A percentile compares a stretch with the other conserved stretches of the same genome.
Evolutionary conservation across 768 basidiomycete genomes (phyloP).

Genomic region (Lactarius hengduanensis): DNA sequence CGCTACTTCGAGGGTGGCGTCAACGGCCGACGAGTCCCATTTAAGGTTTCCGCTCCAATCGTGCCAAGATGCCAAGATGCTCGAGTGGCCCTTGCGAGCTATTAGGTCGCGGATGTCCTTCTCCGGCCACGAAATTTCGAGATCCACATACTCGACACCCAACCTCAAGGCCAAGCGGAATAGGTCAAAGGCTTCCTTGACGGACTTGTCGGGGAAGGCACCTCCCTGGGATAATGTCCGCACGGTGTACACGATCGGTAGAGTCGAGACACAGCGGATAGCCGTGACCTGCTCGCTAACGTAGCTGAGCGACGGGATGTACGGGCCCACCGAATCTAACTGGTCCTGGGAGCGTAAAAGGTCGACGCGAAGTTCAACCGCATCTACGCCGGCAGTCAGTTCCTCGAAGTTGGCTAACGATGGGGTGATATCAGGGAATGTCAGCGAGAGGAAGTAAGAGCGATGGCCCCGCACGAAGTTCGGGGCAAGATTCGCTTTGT

Average conservation of each 20-base stretch:
- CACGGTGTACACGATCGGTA: slow-evolving; percentile 93
- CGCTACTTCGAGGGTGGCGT: slow-evolving; percentile 68
- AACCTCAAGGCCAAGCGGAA: slow-evolving; percentile 75
- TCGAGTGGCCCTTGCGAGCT: slow-evolving; percentile 63
- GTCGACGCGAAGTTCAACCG: slow-evolving; percentile 92
- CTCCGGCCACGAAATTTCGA: slow-evolving; percentile 78
- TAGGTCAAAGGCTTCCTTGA: slow-evolving; percentile 70
- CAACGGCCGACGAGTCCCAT: slow-evolving; percentile 70
- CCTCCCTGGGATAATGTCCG: slow-evolving; percentile 89
- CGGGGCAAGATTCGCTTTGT: slow-evolving; percentile 58
- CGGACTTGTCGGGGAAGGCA: slow-evolving; percentile 76
- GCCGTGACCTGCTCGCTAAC: slow-evolving; percentile 79
- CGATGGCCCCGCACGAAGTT: slow-evolving; percentile 54
- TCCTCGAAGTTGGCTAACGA: slow-evolving; percentile 68
- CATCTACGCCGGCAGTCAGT: slow-evolving; percentile 81
- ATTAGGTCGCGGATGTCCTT: slow-evolving; percentile 58
- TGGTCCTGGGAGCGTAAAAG: slow-evolving; percentile 60
- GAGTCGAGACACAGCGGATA: slow-evolving; percentile 67
- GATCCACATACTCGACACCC: slow-evolving; percentile 90
- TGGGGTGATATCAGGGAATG: slow-evolving; percentile 81
- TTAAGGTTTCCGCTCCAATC: slow-evolving; percentile 85
- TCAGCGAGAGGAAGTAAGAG: slow-evolving; percentile 92
- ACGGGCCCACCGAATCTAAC: slow-evolving; percentile 46
- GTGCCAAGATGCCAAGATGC: slow-evolving; percentile 92
- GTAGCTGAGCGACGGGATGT: slow-evolving; percentile 66